phyloP scores from a whole-genome alignment of 1,284 basidiomycete species.

The Moesziomyces parantarcticus region DNA sequence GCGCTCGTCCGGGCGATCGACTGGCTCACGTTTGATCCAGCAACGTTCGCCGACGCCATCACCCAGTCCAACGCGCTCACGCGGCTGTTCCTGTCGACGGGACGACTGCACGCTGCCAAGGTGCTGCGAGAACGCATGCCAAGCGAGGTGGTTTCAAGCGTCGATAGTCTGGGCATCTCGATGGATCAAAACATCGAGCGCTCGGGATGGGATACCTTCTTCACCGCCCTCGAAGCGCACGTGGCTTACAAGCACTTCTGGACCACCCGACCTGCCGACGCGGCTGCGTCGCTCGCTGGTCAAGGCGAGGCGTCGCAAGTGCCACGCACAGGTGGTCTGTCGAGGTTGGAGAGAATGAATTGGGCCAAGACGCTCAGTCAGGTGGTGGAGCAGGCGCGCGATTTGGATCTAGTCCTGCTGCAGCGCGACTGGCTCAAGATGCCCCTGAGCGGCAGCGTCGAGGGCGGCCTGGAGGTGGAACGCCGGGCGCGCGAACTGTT shows the following conservation, averaged over 20 bases:
- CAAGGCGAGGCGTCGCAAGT: slow-evolving; percentile 1
- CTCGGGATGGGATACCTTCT: slow-evolving; percentile 62
- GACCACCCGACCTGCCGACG: slow-evolving; percentile 37
- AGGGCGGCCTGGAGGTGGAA: slow-evolving; percentile 70
- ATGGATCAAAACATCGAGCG: slow-evolving; percentile 58
- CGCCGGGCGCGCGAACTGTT: slow-evolving; percentile 77
- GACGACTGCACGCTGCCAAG: slow-evolving; percentile 61
- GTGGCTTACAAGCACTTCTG: slow-evolving; percentile 56
- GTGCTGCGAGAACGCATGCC: slow-evolving; percentile 58
- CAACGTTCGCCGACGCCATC: slow-evolving; percentile 63
- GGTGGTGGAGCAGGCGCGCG: slow-evolving; percentile 69
- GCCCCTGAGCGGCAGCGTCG: slow-evolving; percentile 46
- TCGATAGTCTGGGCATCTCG: slow-evolving; percentile 29
- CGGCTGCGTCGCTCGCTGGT: slow-evolving; percentile 7
- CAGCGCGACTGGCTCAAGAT: slow-evolving; percentile 71
- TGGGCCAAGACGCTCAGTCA: slow-evolving; percentile 46
- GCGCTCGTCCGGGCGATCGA: slow-evolving; percentile 86
- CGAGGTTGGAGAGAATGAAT: slow-evolving; percentile 49
- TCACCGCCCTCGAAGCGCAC: slow-evolving; percentile 57
- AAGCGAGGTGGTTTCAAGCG: slow-evolving; percentile 43
- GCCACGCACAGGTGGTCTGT: slow-evolving; percentile 20
- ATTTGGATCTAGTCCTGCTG: slow-evolving; percentile 69
- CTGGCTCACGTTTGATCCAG: slow-evolving; percentile 82
- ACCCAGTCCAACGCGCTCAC: slow-evolving; percentile 61
- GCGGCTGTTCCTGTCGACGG: slow-evolving; percentile 57